phyloP scores from a whole-genome alignment of 441 rosid genomes.

The Lepidium campestre region DNA sequence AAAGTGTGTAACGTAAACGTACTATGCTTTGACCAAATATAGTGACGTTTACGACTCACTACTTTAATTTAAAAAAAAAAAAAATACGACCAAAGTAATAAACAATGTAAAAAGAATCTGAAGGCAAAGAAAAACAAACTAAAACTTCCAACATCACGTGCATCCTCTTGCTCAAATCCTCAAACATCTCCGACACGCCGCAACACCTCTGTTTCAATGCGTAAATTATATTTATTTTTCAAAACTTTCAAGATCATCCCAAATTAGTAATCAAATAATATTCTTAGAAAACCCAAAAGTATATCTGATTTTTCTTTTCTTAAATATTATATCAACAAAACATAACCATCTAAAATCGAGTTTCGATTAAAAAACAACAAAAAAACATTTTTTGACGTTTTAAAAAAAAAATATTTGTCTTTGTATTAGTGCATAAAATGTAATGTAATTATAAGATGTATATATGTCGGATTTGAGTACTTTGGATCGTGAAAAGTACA shows the following conservation, averaged over 20 bases:
- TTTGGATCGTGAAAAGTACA: conserved; percentile 10
- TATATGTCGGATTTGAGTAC: no score
- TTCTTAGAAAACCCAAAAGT: not conserved
- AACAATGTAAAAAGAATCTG: not conserved
- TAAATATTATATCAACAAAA: no score
- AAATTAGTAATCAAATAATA: not conserved
- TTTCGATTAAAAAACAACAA: no score
- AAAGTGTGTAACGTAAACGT: not conserved
- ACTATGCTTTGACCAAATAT: not conserved
- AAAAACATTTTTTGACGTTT: no score
- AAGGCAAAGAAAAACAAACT: not conserved
- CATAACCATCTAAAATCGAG: no score
- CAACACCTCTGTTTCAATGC: conserved; percentile 7
- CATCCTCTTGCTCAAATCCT: conserved; percentile 13
- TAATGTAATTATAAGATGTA: no score
- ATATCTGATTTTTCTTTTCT: not conserved
- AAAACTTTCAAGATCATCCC: not conserved
- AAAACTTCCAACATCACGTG: conserved; percentile 12
- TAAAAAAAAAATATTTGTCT: no score
- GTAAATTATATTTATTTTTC: no score
- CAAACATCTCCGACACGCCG: conserved; percentile 19
- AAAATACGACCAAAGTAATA: not conserved
- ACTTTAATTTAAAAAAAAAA: not conserved
- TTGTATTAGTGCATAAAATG: no score
- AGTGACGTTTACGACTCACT: conserved; percentile 3